Base-by-base conservation (phyloP, 179 eudicot species). In the Actinidia arguta region DNA sequence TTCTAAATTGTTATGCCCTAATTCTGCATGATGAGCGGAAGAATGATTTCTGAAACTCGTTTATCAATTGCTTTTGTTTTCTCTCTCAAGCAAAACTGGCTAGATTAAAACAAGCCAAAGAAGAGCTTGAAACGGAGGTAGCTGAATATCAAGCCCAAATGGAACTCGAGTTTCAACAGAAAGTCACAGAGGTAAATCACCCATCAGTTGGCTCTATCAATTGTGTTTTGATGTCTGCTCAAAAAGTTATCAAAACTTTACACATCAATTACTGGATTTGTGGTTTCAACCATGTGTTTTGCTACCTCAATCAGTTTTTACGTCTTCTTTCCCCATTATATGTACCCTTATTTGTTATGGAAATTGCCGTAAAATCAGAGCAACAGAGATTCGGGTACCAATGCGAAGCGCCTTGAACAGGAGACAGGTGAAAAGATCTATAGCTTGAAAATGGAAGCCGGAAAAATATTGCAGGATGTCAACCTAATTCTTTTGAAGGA, bases 321-420 rank as follows among this genome's bases (percentile, higher is more conserved):
- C 13, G 12, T 25, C 13, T 73, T 25, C 46, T 75, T 10, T 75
- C 78, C 31, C 63, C 6, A 13, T 8, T 13, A 52, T 50, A 78
- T 59, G 31, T 58, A 3, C 4, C 10, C 18, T 59, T 6, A n/a
- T 76, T 18, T 56, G 50, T 12, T 42, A 58, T 66, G 22, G 8
- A 55, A 46, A 27, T 76, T 50, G 4, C 39, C 10, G n/a, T 14
- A 56, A 54, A 36, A 82, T 89, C 98, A 95, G 98, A 91, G 91
- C 80, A 94, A 90, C 80, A 95, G 98, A 48, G 98, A 93, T 86
- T 94, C 98, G 0, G 97, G 99, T 80, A 91, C 95, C 75, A 93
- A 93, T 82, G 97, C 93, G 85, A 94, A 94, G 88, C 93, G 94
- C 13, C 97, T 93, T 47, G 97, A 94, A 78, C 82, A 82, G 80